These are phyloP conservation scores for Alternaria sp. DNA, from an alignment of 2,329 filamentous ascomycete species.

Conservation along the genomic window DNA sequence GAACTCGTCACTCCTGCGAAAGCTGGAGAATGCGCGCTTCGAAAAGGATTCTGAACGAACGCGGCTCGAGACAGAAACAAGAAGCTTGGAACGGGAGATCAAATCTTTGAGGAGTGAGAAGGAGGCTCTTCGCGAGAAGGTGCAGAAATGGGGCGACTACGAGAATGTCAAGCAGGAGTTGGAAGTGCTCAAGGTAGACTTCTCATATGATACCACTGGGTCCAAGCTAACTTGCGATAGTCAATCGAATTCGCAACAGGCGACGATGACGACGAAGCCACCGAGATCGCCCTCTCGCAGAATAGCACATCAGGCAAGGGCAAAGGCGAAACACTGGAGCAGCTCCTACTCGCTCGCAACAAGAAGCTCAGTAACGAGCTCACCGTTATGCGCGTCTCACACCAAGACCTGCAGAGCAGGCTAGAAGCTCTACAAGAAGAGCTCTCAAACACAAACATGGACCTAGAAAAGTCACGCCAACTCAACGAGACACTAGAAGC, in stretches of 20 bases:
- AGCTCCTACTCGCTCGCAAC: conserved; percentile 88
- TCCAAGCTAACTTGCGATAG: conserved; percentile 43
- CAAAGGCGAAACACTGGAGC: conserved; percentile 84
- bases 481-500: conserved; percentile 90
- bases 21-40: conserved; percentile 80
- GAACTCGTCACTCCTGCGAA: conserved; percentile 89
- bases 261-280: conserved; percentile 66
- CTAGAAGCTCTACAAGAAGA: conserved; percentile 84
- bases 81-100: conserved; percentile 80
- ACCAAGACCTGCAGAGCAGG: conserved; percentile 85
- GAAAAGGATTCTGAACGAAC: conserved; percentile 84
- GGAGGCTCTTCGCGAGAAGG: conserved; percentile 77
- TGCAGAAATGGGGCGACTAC: conserved; percentile 91
- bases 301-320: conserved; percentile 62
- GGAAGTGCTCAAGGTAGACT: conserved; percentile 79
- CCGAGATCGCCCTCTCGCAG: conserved; percentile 40
- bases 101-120: conserved; percentile 78
- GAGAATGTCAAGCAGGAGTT: conserved; percentile 96
- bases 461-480: conserved; percentile 82
- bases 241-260: conserved; percentile 96
- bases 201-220: too few relatives aligned
- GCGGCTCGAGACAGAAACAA: conserved; percentile 75
- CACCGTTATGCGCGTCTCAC: conserved; percentile 89
- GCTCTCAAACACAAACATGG: conserved; percentile 79
- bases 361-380: conserved; percentile 96